These are phyloP conservation scores for Cicer yamashitae DNA, from an alignment of 306 rosid genomes.

Conservation along the genomic window DNA sequence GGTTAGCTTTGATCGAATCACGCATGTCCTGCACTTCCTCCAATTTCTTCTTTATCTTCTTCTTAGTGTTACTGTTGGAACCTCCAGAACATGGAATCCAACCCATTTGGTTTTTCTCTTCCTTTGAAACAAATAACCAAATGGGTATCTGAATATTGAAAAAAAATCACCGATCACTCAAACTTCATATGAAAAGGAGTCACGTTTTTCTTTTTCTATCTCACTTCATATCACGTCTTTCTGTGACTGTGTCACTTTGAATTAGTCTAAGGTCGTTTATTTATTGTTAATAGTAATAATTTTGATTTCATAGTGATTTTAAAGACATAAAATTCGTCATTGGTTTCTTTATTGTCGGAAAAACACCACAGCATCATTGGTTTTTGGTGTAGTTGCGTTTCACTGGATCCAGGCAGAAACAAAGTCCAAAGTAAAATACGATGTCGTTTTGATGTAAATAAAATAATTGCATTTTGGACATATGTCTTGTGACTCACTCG, in stretches of 20 bases:
- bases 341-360: conserved; percentile 39
- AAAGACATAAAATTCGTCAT: conserved; percentile 36
- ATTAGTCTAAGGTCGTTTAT: conserved; percentile 10
- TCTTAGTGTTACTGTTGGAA: conserved; percentile 63
- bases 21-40: conserved; percentile 55
- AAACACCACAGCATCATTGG: conserved; percentile 43
- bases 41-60: conserved; percentile 57
- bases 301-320: conserved; percentile 4
- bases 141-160: not conserved
- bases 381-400: conserved; percentile 44
- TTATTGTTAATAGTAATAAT: not conserved
- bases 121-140: conserved; percentile 13
- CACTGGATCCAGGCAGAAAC: conserved; percentile 40
- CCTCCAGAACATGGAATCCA: conserved; percentile 91
- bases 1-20: conserved; percentile 61
- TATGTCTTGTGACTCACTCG: conserved; percentile 6
- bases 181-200: conserved; percentile 38
- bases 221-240: not conserved
- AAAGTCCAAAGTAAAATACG: conserved; percentile 14
- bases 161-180: conserved; percentile 26
- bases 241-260: conserved; percentile 15
- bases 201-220: conserved; percentile 29
- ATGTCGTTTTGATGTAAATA: conserved; percentile 42
- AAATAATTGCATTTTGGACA: not conserved
- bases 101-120: conserved; percentile 56